These are phyloP conservation scores for Scheffersomyces illinoinensis DNA, from an alignment of 1,139 yeast species.

Conservation along the genomic window DNA sequence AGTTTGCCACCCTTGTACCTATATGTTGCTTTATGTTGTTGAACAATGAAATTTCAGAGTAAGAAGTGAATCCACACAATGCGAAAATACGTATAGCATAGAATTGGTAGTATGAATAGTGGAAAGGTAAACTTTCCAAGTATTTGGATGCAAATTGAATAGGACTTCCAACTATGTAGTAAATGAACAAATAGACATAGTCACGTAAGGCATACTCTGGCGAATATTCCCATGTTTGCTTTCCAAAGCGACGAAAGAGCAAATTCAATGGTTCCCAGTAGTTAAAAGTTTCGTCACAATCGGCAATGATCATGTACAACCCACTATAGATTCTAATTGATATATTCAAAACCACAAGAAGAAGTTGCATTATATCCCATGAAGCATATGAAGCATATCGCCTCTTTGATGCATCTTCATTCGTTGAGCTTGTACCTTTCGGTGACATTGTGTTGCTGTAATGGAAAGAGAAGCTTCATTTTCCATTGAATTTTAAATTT, in stretches of 20 bases:
- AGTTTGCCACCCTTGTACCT: slow-evolving; percentile 43
- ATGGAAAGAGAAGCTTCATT: not conserved
- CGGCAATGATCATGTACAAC: slow-evolving; percentile 67
- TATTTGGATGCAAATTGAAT: slow-evolving; percentile 17
- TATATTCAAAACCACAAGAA: slow-evolving; percentile 25
- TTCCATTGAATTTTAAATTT: not conserved
- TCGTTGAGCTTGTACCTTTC: not conserved
- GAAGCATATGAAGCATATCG: not conserved
- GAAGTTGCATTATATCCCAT: not conserved
- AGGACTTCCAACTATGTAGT: slow-evolving; percentile 42
- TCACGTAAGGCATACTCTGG: slow-evolving; percentile 88
- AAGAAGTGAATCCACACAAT: slow-evolving; percentile 55
- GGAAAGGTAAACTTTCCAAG: slow-evolving; percentile 27
- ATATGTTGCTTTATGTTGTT: slow-evolving; percentile 40
- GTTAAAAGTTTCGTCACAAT: slow-evolving; percentile 78
- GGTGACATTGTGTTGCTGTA: not conserved
- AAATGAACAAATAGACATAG: slow-evolving; percentile 71
- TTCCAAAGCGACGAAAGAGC: slow-evolving; percentile 78
- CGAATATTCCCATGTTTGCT: slow-evolving; percentile 96
- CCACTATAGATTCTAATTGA: slow-evolving; percentile 48
- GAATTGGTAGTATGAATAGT: slow-evolving; percentile 31
- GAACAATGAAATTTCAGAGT: slow-evolving; percentile 54
- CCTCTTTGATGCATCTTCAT: not conserved
- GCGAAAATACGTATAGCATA: slow-evolving; percentile 54
- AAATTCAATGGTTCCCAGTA: slow-evolving; percentile 93